A percentile compares a stretch with the other conserved stretches of the same genome.
Conservation (phyloP, 2,329 filamentous ascomycete genomes). For the Alternaria burnsii region DNA sequence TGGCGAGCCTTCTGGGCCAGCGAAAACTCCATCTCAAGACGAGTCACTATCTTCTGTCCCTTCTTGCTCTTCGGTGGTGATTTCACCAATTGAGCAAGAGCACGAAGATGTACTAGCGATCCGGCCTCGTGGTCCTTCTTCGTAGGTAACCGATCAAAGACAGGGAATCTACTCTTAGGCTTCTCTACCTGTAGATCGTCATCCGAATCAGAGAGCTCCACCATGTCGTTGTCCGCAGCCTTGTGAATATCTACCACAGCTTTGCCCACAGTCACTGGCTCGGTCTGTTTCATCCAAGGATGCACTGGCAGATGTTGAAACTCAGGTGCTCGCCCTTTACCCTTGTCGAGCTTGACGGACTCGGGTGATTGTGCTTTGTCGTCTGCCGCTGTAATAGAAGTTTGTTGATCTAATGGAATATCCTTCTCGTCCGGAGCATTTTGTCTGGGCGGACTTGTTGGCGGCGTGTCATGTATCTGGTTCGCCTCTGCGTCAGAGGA, state of each 20-base stretch:
- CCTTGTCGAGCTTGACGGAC: slow-evolving; percentile 60
- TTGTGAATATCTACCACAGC: slow-evolving; percentile 18
- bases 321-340: slow-evolving; percentile 66
- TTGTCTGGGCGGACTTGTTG: slow-evolving; percentile 54
- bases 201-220: slow-evolving; percentile 60
- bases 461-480: slow-evolving; percentile 51
- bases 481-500: slow-evolving; percentile 70
- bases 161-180: slow-evolving; percentile 49
- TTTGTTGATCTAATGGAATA: neutral
- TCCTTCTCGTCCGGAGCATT: slow-evolving; percentile 16
- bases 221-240: slow-evolving; percentile 21
- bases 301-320: slow-evolving; percentile 46
- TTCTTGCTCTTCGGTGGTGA: slow-evolving; percentile 61
- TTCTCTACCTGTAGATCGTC: slow-evolving; percentile 72
- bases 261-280: slow-evolving; percentile 24
- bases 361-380: slow-evolving; percentile 9
- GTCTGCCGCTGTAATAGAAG: slow-evolving; percentile 7
- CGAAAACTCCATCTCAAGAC: slow-evolving; percentile 71
- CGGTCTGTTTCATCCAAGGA: slow-evolving; percentile 26
- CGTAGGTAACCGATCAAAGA: slow-evolving; percentile 74
- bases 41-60: slow-evolving; percentile 68
- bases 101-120: slow-evolving; percentile 73
- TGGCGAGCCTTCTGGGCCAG: slow-evolving; percentile 77
- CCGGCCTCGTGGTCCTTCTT: slow-evolving; percentile 69
- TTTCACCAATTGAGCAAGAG: slow-evolving; percentile 75